Evolutionary conservation across 306 rosid species (phyloP).

Genomic region (Hippophae gyantsensis): DNA sequence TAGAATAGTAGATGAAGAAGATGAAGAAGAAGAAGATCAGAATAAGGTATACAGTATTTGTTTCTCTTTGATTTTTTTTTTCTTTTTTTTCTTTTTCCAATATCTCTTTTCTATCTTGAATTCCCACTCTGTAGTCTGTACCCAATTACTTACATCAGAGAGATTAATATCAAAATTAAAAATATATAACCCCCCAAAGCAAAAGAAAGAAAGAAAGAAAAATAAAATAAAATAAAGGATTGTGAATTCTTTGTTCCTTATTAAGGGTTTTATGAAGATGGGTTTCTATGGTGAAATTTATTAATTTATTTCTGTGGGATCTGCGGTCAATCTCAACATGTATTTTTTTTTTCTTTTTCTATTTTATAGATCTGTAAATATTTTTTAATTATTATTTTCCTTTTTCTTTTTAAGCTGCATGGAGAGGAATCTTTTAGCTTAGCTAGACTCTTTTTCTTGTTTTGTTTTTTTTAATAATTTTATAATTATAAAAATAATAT

Average conservation of each 20-base stretch:
- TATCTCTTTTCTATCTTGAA: constrained; percentile 12
- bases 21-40: no score
- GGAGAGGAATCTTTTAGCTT: constrained; percentile 40
- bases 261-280: constrained; percentile 48
- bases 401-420: constrained; percentile 26
- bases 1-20: no score
- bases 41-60: not conserved
- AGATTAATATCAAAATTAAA: not conserved
- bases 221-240: constrained; percentile 15
- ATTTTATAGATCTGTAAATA: not conserved
- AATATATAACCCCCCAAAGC: constrained; percentile 26
- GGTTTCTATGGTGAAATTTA: constrained; percentile 48
- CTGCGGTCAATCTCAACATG: constrained; percentile 66
- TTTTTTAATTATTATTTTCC: not conserved
- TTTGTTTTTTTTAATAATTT: not conserved
- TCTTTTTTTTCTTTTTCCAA: constrained; percentile 1
- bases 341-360: constrained; percentile 8
- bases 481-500: no score
- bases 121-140: constrained; percentile 4
- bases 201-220: constrained; percentile 20
- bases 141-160: no score
- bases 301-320: constrained; percentile 71
- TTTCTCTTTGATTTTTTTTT: constrained; percentile 4
- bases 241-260: constrained; percentile 49
- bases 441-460: not conserved